Evolutionary conservation across 164 flowering plant species (phyloP).

Genomic region (Akebia trifoliata): DNA sequence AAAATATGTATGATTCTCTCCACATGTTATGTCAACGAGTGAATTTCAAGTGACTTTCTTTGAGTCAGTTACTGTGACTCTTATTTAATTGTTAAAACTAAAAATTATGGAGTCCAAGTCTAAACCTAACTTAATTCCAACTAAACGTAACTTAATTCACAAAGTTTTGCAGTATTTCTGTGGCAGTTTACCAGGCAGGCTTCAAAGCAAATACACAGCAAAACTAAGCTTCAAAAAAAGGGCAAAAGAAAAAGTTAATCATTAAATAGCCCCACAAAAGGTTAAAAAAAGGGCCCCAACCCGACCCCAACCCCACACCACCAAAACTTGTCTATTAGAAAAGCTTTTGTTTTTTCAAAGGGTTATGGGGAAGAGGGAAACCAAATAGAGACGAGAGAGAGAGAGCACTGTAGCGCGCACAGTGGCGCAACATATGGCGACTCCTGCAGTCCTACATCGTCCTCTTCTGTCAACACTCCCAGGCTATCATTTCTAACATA

Average conservation of each 20-base stretch:
- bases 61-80: too few species aligned
- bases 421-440: constrained; percentile 15
- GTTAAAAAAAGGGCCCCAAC: neutral
- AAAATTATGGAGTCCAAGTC: too few species aligned
- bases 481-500: constrained; percentile 12
- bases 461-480: constrained; percentile 9
- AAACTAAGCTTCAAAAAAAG: neutral
- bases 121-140: too few species aligned
- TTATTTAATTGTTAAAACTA: too few species aligned
- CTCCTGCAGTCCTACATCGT: constrained; percentile 1
- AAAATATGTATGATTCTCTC: too few species aligned
- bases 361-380: neutral
- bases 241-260: neutral
- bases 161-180: too few species aligned
- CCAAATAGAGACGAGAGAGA: neutral
- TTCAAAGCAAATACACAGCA: too few species aligned
- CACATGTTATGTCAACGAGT: too few species aligned
- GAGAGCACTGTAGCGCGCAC: too few species aligned
- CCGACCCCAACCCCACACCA: neutral
- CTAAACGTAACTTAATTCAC: too few species aligned
- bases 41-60: too few species aligned
- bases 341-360: neutral
- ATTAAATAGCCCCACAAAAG: neutral
- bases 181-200: too few species aligned
- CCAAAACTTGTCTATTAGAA: neutral